Conservation (phyloP, 208 protist species). For the Borovskyia barvae region DNA sequence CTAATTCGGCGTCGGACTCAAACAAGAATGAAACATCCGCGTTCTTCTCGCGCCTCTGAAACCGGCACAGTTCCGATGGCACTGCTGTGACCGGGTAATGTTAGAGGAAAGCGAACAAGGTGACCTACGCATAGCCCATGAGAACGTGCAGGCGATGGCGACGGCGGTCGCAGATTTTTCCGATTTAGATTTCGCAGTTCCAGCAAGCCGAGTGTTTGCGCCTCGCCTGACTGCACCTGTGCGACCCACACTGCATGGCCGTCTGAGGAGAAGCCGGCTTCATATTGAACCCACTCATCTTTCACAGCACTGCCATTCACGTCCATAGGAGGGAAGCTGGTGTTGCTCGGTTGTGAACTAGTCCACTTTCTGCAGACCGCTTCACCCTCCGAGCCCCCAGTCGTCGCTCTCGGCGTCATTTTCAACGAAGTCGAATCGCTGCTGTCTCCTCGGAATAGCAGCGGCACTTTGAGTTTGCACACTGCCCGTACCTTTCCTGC, state of each 20-base stretch:
- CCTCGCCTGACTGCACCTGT: slow-evolving; percentile 17
- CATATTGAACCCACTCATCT: slow-evolving; percentile 10
- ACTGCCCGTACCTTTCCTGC: slow-evolving; percentile 10
- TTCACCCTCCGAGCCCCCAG: too few relatives aligned
- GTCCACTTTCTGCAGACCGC: too few relatives aligned
- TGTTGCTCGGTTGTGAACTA: slow-evolving; percentile 4
- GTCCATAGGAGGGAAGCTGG: neutral
- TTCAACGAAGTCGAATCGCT: neutral
- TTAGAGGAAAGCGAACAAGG: slow-evolving; percentile 7
- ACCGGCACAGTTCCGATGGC: neutral
- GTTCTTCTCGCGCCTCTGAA: neutral
- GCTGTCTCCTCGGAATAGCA: neutral
- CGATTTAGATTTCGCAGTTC: neutral
- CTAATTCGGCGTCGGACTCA: too few relatives aligned
- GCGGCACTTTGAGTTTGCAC: slow-evolving; percentile 12
- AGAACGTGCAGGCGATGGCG: neutral
- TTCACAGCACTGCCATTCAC: too few relatives aligned
- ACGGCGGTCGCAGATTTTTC: neutral
- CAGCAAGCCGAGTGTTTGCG: slow-evolving; percentile 1
- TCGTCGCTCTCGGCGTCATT: neutral
- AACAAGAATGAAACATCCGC: too few relatives aligned
- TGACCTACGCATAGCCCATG: slow-evolving; percentile 10
- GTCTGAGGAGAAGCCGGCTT: slow-evolving; percentile 11
- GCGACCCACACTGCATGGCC: slow-evolving; percentile 22
- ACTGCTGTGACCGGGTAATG: neutral